A percentile compares a stretch with the other conserved stretches of the same genome.
Evolutionary conservation across 768 basidiomycete species (phyloP).

Genomic region (Collybia nuda): DNA sequence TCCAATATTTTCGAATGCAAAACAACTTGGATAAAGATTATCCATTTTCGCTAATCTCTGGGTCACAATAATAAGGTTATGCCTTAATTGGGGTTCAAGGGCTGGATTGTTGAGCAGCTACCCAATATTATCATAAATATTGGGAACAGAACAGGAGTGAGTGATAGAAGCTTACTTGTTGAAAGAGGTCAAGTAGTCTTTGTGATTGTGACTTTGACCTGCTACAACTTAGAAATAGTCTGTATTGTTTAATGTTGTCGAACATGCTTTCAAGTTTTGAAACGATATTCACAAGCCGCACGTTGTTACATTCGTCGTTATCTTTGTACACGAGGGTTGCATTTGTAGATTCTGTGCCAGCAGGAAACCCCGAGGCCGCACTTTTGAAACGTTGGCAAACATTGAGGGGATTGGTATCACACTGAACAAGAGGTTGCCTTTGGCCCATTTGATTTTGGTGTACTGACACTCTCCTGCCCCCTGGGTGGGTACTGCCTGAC

Average conservation of each 20-base stretch:
- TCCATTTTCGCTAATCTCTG: conserved; percentile 7
- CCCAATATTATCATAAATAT: conserved; percentile 9
- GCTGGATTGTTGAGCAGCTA: conserved; percentile 4
- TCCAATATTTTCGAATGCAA: conserved; percentile 2
- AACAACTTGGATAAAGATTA: conserved; percentile 4
- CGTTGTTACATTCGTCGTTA: too few species aligned
- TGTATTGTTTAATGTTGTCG: conserved; percentile 1
- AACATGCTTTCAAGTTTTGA: not conserved
- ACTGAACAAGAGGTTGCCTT: too few species aligned
- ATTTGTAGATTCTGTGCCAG: too few species aligned
- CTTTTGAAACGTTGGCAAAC: too few species aligned
- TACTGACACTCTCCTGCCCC: too few species aligned
- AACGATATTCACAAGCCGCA: not conserved
- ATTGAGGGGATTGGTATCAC: too few species aligned
- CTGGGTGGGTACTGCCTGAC: too few species aligned
- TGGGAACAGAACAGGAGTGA: not conserved
- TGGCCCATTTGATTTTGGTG: too few species aligned
- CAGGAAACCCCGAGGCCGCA: too few species aligned
- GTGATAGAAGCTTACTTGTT: not conserved
- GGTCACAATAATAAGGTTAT: conserved; percentile 7
- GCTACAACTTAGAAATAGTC: not conserved
- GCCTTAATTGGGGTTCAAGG: not conserved
- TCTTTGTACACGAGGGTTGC: too few species aligned
- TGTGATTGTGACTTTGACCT: not conserved
- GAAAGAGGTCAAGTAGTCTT: conserved; percentile 2